Base-by-base conservation (phyloP, 1,284 basidiomycete species). In the Veloporphyrellus conicus region DNA sequence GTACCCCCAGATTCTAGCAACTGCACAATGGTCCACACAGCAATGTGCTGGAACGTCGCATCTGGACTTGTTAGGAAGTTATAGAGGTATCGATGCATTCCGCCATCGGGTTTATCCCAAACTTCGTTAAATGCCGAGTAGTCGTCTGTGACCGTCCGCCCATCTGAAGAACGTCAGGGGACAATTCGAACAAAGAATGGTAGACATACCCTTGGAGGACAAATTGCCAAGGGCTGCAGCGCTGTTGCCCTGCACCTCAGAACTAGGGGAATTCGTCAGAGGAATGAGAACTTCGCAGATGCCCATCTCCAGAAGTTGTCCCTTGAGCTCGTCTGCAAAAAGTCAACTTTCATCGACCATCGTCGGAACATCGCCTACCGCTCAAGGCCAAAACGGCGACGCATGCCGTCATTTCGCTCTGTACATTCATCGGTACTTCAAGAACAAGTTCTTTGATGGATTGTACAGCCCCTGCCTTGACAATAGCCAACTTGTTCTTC, bases 31-130 rank as follows among this genome's bases (percentile, higher is more conserved):
- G 95, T 98, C 93, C 93, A 97, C 35, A 99, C 94, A 25, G 96
- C 96, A 59, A 99, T 99, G 68, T 99, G 96, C 70, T 98, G 95
- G 86, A 99, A 99, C 0, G 96, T 99, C n/a, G 92, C 90, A 67
- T 99, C 96, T 15, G 90, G 76, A 61, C 88, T 93, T 47, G 87
- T 92, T 55, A 99, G 72, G 84, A 99, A 99, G 40, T 92, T 84
- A 62, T 93, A 87, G 36, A 99, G 77, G 69, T 99, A 99, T 53
- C 83, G 84, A 66, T 98, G 94, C 75, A 99, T 86, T 33, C 96
- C 96, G 23, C 94, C 96, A 50, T 96, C 93, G 5, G 96, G 96
- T 68, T 93, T 88, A 61, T 93, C 90, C 96, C 96, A 99, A 5
- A 98, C 95, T 41, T 93, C 90, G 59, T 95, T 96, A 74, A 99